Base-by-base conservation (phyloP, 1,284 basidiomycete species). In the Boletus smithii region DNA sequence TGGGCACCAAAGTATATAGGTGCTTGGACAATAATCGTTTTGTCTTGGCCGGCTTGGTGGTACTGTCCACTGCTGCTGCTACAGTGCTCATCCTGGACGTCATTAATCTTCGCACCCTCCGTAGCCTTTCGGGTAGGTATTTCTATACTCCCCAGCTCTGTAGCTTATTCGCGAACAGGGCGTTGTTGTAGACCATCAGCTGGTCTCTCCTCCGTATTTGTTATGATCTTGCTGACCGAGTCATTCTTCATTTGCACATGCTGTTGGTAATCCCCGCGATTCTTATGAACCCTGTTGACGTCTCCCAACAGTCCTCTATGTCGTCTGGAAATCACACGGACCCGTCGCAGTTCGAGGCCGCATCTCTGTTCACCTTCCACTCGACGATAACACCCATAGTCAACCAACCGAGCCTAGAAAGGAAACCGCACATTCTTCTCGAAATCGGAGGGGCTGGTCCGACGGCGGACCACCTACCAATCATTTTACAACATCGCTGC, bases 1-100 rank as follows among this genome's bases (percentile, higher is more conserved):
- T 83, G 34, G 83, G 83, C 6, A 67, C 79, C 54, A 86, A 86
- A 60, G 81, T 79, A 5, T 86, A 84, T 56, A 76, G 76, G 53
- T 84, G 81, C 57, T 66, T 84, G 50, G 74, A 79, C 57, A 76
- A 78, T 51, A 75, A 77, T n/a, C 71, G 71, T 22, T 54, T 79
- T 48, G 75, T 85, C 32, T 67, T 77, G 16, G 55, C 68, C 9
- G 54, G 71, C 8, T 55, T 83, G 37, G 56, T 59, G 6, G 37
- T 72, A 10, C 67, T 81, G 26, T 74, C 76, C 47, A 55, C 65
- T 16, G 69, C 69, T 14, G 74, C 75, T 9, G 61, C 70, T 7
- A 65, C 64, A 7, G 55, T 77, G 3, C 67, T 75, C 9, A 61
- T 70, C n/a, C 42, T 77, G 26, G 74, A 79, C 44, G 48, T 76